These are phyloP conservation scores for Sapria himalayana DNA, from an alignment of 345 rosid species.

Conservation along the genomic window DNA sequence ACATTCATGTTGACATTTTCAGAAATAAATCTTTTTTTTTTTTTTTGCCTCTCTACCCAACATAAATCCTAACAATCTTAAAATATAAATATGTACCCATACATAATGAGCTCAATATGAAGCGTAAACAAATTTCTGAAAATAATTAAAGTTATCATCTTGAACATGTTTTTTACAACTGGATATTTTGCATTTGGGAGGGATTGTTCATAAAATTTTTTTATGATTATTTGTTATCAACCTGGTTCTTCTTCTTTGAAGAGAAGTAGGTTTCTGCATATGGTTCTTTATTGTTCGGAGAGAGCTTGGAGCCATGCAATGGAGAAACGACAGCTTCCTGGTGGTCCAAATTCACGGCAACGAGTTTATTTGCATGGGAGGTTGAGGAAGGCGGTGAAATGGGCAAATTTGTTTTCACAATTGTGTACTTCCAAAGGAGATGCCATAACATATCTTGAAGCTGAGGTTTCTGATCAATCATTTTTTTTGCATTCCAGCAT, in stretches of 20 bases:
- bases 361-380: slow-evolving; percentile 82
- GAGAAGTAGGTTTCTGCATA: slow-evolving; percentile 58
- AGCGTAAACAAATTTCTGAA: no score
- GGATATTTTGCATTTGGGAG: background rate
- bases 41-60: no score
- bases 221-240: background rate
- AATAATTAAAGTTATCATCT: no score
- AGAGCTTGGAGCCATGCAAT: slow-evolving; percentile 99
- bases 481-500: no score
- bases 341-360: slow-evolving; percentile 82
- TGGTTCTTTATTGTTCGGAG: slow-evolving; percentile 77
- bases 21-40: no score
- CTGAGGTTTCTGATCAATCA: no score
- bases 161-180: background rate
- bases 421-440: slow-evolving; percentile 69
- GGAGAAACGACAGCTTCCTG: slow-evolving; percentile 93
- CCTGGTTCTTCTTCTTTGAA: slow-evolving; percentile 9
- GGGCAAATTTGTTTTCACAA: slow-evolving; percentile 66
- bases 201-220: slow-evolving; percentile 3
- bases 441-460: slow-evolving; percentile 79
- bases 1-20: no score
- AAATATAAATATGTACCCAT: no score
- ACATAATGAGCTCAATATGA: no score
- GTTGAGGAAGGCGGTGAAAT: slow-evolving; percentile 85
- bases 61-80: no score